Conservation (phyloP, 441 rosid genomes). For the Viola pubescens region DNA sequence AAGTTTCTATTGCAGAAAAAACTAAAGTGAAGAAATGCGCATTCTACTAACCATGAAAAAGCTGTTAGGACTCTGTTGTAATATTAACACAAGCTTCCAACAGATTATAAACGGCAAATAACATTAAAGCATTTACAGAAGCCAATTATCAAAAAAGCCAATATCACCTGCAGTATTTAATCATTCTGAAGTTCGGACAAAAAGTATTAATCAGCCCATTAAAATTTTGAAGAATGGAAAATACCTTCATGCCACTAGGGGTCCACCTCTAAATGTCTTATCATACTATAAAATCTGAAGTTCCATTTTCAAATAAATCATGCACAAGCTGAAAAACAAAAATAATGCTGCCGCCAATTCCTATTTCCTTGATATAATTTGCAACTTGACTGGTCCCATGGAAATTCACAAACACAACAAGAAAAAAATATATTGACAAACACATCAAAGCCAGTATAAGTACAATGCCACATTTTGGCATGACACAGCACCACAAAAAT, state of each 20-base stretch:
- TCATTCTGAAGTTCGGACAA: too few species aligned
- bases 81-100: neutral
- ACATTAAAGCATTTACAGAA: too few species aligned
- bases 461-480: neutral
- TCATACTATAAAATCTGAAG: neutral
- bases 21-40: too few species aligned
- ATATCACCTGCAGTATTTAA: too few species aligned
- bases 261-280: neutral
- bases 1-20: too few species aligned
- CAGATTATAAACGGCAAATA: neutral
- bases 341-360: slow-evolving; percentile 2
- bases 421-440: neutral
- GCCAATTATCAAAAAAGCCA: too few species aligned
- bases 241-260: neutral
- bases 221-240: neutral
- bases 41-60: neutral
- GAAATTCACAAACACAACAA: neutral
- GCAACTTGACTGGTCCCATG: neutral
- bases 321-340: neutral
- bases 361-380: neutral
- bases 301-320: neutral
- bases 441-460: neutral
- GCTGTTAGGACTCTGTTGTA: neutral
- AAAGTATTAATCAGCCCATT: neutral
- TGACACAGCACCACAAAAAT: neutral